These are phyloP conservation scores for Geotrichum citri-aurantii DNA, from an alignment of 1,139 yeast species.

Conservation along the genomic window DNA sequence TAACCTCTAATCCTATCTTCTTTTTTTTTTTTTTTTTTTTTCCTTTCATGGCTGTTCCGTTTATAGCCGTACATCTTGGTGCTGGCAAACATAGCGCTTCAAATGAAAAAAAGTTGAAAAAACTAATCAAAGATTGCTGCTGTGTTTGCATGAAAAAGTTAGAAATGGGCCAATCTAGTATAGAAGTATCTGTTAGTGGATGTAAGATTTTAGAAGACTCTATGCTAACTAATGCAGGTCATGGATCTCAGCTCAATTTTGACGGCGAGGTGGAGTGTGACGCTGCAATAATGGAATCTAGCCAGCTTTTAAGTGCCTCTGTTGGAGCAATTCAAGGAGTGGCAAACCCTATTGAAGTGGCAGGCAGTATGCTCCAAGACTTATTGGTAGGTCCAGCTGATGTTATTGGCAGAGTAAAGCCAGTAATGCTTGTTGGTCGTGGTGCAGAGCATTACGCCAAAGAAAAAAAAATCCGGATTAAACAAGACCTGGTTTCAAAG, in stretches of 20 bases:
- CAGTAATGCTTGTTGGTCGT: conserved; percentile 34
- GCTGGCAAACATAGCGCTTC: conserved; percentile 33
- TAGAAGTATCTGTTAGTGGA: conserved; percentile 26
- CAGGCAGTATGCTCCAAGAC: conserved; percentile 24
- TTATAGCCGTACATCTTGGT: conserved; percentile 34
- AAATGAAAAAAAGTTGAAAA: conserved; percentile 21
- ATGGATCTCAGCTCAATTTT: conserved; percentile 48
- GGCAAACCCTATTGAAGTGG: conserved; percentile 31
- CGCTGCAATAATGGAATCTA: conserved; percentile 35
- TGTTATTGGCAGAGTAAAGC: conserved; percentile 31
- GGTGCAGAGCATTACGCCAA: conserved; percentile 34
- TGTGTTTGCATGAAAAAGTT: conserved; percentile 25
- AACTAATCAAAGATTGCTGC: conserved; percentile 25
- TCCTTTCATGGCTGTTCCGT: conserved; percentile 17
- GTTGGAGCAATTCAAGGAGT: conserved; percentile 35
- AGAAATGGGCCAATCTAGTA: conserved; percentile 16
- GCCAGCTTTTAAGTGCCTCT: conserved; percentile 24
- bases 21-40: not conserved
- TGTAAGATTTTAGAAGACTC: conserved; percentile 42
- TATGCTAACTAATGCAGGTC: conserved; percentile 50
- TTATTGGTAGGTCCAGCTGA: conserved; percentile 19
- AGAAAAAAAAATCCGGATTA: conserved; percentile 19
- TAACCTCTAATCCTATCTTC: not conserved
- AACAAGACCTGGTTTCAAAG: conserved; percentile 23
- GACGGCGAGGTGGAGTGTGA: conserved; percentile 51